Base-by-base conservation (phyloP, 805 yeast species). In the Diddensiella caesifluorescens region DNA sequence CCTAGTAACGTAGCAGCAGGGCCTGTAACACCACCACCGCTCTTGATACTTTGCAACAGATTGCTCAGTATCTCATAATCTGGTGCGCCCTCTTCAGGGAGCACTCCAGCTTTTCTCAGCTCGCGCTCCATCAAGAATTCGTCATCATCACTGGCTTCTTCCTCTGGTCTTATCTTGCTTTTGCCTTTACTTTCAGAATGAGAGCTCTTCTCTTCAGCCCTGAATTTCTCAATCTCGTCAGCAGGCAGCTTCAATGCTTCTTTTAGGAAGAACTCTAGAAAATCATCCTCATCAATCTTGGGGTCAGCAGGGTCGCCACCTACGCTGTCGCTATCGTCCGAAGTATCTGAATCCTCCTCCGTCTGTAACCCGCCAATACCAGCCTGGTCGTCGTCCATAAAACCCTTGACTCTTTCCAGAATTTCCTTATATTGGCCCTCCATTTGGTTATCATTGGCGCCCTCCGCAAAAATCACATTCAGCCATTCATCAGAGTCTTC, bases 211-310 rank as follows among this genome's bases (percentile, higher is more conserved):
- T 47, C 40, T 10, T 28, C 59, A 42, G 48, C 55, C 50, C 69
- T 57, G 40, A 63, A 61, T 5, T 57, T 48, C 27, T 66, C 73
- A 6, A 79, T 51, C 15, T 75, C 74, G 4, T 67, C 71, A 13
- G 70, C 68, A 0, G 66, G 55, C 46, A 79, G 41, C 18, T 75
- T 67, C 20, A 79, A 51, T 0, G 79, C 84, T 22, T 77, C 73
- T 42, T 69, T 68, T 9, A 76, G 61, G 54, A 78, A 77, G 51
- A 68, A 79, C 54, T 80, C 87, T 50, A 80, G 75, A 53, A 80
- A 80, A 52, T 80, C 86, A 54, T 80, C 86, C 50, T 79, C 84
- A 51, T 75, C 77, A 5, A 79, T 74, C 40, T 66, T 73, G 13
- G 68, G 55, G 7, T 42, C 50, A 6, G 35, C 50, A 7, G 44